Conservation (phyloP, 495 filamentous ascomycete species). For the Hypomontagnella monticulosa region DNA sequence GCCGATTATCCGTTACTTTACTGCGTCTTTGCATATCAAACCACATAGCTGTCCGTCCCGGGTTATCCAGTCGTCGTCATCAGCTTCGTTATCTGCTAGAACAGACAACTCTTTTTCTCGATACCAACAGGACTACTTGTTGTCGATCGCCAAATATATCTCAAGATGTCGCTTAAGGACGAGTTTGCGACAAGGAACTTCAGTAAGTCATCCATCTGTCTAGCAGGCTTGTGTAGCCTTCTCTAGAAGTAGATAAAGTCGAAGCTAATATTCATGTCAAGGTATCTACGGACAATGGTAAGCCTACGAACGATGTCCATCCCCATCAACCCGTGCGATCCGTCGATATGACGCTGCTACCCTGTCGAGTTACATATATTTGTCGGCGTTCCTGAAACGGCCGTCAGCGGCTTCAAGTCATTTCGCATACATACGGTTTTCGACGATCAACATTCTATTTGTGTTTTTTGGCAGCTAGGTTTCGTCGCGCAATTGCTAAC, state of each 20-base stretch:
- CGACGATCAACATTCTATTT: neutral
- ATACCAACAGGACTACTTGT: conserved; percentile 17
- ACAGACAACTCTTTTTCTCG: neutral
- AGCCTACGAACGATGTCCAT: conserved; percentile 48
- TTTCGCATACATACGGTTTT: neutral
- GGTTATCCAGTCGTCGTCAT: conserved; percentile 36
- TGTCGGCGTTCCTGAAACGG: neutral
- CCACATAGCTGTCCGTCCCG: conserved; percentile 32
- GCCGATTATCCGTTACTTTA: neutral
- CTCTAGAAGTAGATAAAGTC: neutral
- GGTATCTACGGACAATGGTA: conserved; percentile 99
- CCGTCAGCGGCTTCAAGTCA: neutral
- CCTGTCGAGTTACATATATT: neutral
- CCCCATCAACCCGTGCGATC: neutral
- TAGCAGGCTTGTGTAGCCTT: conserved; percentile 1
- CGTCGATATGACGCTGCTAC: conserved; percentile 3
- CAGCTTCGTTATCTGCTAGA: neutral
- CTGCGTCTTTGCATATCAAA: conserved; percentile 7
- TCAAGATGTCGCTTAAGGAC: conserved; percentile 64
- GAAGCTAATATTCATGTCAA: conserved; percentile 51
- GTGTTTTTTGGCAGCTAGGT: neutral
- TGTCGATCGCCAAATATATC: conserved; percentile 6
- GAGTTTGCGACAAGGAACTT: conserved; percentile 98
- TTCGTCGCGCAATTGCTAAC: conserved; percentile 28
- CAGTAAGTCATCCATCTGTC: conserved; percentile 70